Evolutionary conservation across 176 grass and related monocot species (phyloP).

Genomic region (Rhynchospora pubera): DNA sequence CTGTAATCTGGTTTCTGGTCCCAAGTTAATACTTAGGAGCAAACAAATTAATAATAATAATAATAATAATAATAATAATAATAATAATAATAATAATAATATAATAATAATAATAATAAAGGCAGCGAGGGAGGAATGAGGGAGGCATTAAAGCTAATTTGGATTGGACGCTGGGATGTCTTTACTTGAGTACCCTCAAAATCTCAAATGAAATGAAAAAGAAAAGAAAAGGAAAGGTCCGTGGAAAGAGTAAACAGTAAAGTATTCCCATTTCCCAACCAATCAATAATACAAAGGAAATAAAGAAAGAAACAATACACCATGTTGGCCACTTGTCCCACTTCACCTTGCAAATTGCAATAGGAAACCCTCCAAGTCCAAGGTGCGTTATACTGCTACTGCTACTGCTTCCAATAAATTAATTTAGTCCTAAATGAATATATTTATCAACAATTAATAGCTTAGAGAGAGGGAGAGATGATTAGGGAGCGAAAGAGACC

Average conservation of each 20-base stretch:
- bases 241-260: conserved; percentile 44
- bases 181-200: background rate
- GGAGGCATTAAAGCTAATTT: background rate
- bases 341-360: conserved; percentile 19
- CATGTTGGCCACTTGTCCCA: conserved; percentile 8
- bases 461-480: conserved; percentile 28
- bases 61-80: no score
- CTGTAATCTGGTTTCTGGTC: background rate
- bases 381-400: no score
- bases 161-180: background rate
- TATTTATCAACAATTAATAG: background rate
- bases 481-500: conserved; percentile 29
- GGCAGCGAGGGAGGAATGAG: background rate
- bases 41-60: background rate
- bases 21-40: conserved; percentile 8
- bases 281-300: conserved; percentile 7
- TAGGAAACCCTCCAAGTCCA: background rate
- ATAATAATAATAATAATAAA: no score
- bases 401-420: conserved; percentile 14
- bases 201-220: conserved; percentile 15
- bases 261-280: conserved; percentile 20
- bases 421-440: background rate
- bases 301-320: conserved; percentile 21
- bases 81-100: no score
- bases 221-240: conserved; percentile 47